phyloP scores from a whole-genome alignment of 352 stramenopile genomes.

The Phytophthora pseudosyringae region DNA sequence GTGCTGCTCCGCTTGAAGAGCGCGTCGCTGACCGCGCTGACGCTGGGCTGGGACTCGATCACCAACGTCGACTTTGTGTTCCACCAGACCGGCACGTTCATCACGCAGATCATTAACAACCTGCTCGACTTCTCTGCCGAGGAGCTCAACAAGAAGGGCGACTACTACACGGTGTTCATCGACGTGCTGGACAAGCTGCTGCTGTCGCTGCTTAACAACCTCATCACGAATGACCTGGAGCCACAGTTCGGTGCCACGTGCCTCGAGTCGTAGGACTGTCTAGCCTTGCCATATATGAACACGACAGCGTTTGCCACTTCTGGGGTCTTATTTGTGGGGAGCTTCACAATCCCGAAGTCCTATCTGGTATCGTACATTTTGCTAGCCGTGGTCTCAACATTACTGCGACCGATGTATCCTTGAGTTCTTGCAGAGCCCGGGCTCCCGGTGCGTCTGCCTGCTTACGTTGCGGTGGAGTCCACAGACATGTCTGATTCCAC shows the following conservation, averaged over 20 bases:
- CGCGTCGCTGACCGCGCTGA: constrained; percentile 41
- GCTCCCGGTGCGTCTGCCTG: constrained; percentile 30
- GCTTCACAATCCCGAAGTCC: constrained; percentile 13
- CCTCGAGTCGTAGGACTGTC: constrained; percentile 26
- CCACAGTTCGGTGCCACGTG: constrained; percentile 55
- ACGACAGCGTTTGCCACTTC: constrained; percentile 19
- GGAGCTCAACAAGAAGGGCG: constrained; percentile 71
- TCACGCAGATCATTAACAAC: constrained; percentile 52
- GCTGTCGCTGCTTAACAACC: constrained; percentile 59
- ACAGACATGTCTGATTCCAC: constrained; percentile 28
- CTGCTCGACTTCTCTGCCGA: constrained; percentile 56
- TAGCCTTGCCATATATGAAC: constrained; percentile 8
- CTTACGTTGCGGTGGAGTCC: constrained; percentile 3
- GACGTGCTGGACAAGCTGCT: constrained; percentile 42
- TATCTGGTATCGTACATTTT: constrained; percentile 20
- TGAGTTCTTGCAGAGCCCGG: constrained; percentile 21
- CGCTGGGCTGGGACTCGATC: constrained; percentile 55
- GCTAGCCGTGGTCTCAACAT: constrained; percentile 21
- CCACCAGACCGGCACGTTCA: constrained; percentile 42
- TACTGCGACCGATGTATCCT: constrained; percentile 24
- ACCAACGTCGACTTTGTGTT: constrained; percentile 60
- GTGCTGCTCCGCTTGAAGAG: constrained; percentile 40
- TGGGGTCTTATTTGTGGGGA: constrained; percentile 35
- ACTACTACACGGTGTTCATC: constrained; percentile 59
- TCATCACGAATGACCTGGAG: constrained; percentile 47